A percentile compares a stretch with the other conserved stretches of the same genome.
These are phyloP conservation scores for Plasmodium inui DNA, from an alignment of 169 alveolate species.

Conservation along the genomic window DNA sequence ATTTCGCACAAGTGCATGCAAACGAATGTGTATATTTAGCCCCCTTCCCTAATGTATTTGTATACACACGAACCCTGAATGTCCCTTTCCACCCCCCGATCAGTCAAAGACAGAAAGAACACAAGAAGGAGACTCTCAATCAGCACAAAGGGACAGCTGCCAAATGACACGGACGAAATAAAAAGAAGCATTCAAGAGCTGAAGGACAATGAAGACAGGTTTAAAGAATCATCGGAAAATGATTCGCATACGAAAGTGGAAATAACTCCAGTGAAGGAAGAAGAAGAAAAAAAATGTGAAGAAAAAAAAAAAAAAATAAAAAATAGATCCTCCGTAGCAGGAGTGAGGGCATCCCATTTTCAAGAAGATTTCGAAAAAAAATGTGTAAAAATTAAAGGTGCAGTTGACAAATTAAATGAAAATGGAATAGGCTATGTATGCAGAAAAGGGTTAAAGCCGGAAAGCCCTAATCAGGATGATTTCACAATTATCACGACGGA, in stretches of 20 bases:
- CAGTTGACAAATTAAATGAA: conserved; percentile 59
- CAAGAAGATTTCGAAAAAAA: conserved; percentile 76
- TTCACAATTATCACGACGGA: conserved; percentile 80
- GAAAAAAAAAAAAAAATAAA: conserved; percentile 20
- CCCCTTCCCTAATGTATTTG: neutral
- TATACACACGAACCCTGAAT: neutral
- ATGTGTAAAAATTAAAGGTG: conserved; percentile 74
- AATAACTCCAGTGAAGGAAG: neutral
- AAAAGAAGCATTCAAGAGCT: conserved; percentile 66
- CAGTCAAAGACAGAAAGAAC: conserved; percentile 47
- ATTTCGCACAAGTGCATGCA: neutral
- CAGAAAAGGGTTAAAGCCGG: conserved; percentile 91
- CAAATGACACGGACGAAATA: conserved; percentile 64
- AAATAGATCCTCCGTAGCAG: conserved; percentile 73
- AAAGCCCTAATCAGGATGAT: conserved; percentile 92
- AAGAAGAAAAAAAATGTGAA: conserved; percentile 9
- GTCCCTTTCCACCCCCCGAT: neutral
- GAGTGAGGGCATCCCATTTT: conserved; percentile 75
- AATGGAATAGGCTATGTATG: conserved; percentile 88
- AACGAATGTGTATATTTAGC: neutral
- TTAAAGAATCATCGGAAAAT: conserved; percentile 70
- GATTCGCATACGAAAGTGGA: neutral
- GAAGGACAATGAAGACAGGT: conserved; percentile 49
- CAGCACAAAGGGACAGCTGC: conserved; percentile 37
- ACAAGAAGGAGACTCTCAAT: conserved; percentile 75